Conservation (phyloP, 345 rosid species). For the Eutrema yunnanense region DNA sequence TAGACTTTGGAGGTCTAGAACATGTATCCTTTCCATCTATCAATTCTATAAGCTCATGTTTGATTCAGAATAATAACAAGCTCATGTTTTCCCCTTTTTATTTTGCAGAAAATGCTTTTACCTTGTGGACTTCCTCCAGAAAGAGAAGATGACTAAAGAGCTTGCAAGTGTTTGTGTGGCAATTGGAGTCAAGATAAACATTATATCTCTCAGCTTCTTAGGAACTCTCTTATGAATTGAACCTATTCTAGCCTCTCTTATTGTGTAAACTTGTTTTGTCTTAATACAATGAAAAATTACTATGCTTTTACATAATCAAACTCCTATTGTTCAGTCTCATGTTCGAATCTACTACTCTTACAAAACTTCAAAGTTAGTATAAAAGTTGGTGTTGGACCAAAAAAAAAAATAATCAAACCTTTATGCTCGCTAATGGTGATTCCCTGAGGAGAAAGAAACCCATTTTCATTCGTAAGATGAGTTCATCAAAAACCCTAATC, state of each 20-base stretch:
- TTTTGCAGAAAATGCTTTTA: slow-evolving; percentile 87
- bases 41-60: background rate
- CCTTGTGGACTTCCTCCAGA: slow-evolving; percentile 97
- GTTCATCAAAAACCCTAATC: slow-evolving; percentile 34
- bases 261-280: background rate
- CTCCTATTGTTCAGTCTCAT: background rate
- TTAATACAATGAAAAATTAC: background rate
- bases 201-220: background rate
- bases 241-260: background rate
- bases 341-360: background rate
- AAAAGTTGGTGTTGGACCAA: background rate
- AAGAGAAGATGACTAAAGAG: slow-evolving; percentile 75
- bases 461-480: slow-evolving; percentile 20
- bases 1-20: no score
- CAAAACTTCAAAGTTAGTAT: no score
- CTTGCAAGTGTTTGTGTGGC: background rate
- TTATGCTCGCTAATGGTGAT: background rate
- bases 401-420: background rate
- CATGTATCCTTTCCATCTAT: background rate
- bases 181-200: background rate
- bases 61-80: background rate
- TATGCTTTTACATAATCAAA: background rate
- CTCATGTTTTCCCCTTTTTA: background rate
- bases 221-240: background rate
- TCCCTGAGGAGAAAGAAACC: no score